Conservation (phyloP, 169 alveolate genomes). For the Plasmodium billcollinsi region DNA sequence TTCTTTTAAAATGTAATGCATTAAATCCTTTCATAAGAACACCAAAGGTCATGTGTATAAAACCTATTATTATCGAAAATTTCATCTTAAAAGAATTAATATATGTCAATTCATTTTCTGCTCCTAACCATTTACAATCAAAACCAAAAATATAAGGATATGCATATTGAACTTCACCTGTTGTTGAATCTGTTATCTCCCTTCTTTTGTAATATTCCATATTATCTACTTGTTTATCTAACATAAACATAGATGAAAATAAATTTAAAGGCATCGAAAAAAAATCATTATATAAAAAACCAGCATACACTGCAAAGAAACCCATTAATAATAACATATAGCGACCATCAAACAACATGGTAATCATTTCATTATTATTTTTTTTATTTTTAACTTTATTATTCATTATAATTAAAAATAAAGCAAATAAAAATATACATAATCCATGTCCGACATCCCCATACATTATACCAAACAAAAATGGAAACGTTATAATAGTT, state of each 20-base stretch:
- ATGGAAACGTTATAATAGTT: constrained; percentile 99
- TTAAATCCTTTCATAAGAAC: constrained; percentile 95
- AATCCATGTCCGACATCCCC: constrained; percentile 99
- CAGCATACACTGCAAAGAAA: constrained; percentile 95
- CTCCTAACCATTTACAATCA: constrained; percentile 99
- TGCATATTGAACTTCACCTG: constrained; percentile 51
- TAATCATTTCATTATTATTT: constrained; percentile 79
- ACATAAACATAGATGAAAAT: constrained; percentile 92
- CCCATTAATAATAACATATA: constrained; percentile 97
- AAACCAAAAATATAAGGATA: constrained; percentile 97
- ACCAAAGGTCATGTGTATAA: constrained; percentile 96
- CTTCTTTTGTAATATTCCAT: constrained; percentile 52
- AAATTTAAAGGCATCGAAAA: constrained; percentile 95
- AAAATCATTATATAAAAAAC: constrained; percentile 98
- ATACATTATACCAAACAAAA: constrained; percentile 99
- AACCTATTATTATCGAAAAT: constrained; percentile 95
- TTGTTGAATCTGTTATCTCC: constrained; percentile 20
- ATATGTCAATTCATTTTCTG: constrained; percentile 95
- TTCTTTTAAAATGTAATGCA: constrained; percentile 91
- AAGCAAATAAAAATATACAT: constrained; percentile 89
- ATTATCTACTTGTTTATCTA: constrained; percentile 68
- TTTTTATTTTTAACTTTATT: constrained; percentile 83
- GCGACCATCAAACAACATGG: constrained; percentile 88
- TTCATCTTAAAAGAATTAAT: constrained; percentile 99
- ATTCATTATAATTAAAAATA: constrained; percentile 83